Evolutionary conservation across 441 rosid genomes (phyloP).

Genomic region (Cnidoscolus chayamansa): DNA sequence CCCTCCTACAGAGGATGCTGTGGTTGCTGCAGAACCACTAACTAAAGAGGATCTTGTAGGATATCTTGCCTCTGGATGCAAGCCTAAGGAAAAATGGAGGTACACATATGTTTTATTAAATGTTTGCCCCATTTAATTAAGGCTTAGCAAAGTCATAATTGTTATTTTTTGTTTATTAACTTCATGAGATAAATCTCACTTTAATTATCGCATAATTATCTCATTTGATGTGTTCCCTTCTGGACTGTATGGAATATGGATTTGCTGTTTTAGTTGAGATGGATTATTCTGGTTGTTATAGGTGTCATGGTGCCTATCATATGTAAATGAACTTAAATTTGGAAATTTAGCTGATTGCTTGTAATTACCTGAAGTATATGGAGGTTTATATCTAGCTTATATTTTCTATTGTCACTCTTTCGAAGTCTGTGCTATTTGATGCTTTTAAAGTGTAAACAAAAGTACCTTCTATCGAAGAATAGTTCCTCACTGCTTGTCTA

Average conservation of each 20-base stretch:
- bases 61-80: slow-evolving; percentile 93
- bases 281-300: neutral
- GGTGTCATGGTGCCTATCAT: neutral
- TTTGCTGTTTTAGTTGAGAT: neutral
- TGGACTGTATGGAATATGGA: neutral
- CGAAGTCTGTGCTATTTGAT: neutral
- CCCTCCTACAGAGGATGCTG: slow-evolving; percentile 85
- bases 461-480: neutral
- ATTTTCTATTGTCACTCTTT: neutral
- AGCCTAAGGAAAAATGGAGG: slow-evolving; percentile 92
- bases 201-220: neutral
- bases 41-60: slow-evolving; percentile 82
- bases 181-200: neutral
- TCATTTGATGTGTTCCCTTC: slow-evolving; percentile 5
- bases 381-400: neutral
- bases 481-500: neutral
- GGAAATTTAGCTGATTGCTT: neutral
- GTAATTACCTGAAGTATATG: neutral
- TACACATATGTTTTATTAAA: slow-evolving; percentile 16
- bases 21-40: slow-evolving; percentile 63
- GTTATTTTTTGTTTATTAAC: neutral
- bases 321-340: neutral
- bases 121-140: neutral
- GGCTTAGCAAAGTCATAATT: neutral
- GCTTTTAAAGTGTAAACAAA: neutral